phyloP scores from a whole-genome alignment of 2,329 filamentous ascomycete species.

The Huntiella moniliformis region DNA sequence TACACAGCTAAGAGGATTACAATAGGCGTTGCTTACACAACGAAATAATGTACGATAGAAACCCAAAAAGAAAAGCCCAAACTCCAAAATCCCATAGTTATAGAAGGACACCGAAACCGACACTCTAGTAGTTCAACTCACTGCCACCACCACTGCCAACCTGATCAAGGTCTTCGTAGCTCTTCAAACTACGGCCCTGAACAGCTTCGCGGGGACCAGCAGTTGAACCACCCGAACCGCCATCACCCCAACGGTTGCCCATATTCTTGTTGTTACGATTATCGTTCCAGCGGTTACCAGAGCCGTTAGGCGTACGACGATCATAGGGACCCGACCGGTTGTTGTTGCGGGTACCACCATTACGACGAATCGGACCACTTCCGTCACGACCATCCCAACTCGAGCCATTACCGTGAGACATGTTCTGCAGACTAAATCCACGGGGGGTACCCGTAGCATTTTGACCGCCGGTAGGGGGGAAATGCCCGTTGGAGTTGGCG shows the following conservation, averaged over 20 bases:
- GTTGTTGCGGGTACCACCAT: constrained; percentile 27
- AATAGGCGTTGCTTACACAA: neutral
- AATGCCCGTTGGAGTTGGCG: constrained; percentile 89
- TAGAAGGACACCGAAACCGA: constrained; percentile 6
- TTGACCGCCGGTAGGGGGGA: constrained; percentile 62
- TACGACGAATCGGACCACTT: constrained; percentile 42
- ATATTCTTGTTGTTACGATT: constrained; percentile 28
- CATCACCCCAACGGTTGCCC: constrained; percentile 48
- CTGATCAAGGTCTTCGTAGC: constrained; percentile 92
- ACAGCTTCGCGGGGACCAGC: constrained; percentile 82
- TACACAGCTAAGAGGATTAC: neutral
- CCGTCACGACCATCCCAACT: constrained; percentile 41
- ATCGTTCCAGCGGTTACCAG: constrained; percentile 24
- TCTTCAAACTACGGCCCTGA: constrained; percentile 81
- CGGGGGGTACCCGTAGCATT: constrained; percentile 68
- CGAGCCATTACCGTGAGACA: constrained; percentile 30
- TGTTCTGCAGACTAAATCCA: constrained; percentile 71
- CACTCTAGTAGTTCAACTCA: constrained; percentile 67
- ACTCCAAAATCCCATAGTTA: neutral
- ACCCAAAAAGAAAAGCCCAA: neutral
- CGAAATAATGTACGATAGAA: neutral
- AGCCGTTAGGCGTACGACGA: constrained; percentile 35
- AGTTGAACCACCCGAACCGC: constrained; percentile 51
- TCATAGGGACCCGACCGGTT: constrained; percentile 58
- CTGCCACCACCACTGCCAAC: constrained; percentile 51